These are phyloP conservation scores for Phytophthora brassicae DNA, from an alignment of 352 stramenopile species.

Conservation along the genomic window DNA sequence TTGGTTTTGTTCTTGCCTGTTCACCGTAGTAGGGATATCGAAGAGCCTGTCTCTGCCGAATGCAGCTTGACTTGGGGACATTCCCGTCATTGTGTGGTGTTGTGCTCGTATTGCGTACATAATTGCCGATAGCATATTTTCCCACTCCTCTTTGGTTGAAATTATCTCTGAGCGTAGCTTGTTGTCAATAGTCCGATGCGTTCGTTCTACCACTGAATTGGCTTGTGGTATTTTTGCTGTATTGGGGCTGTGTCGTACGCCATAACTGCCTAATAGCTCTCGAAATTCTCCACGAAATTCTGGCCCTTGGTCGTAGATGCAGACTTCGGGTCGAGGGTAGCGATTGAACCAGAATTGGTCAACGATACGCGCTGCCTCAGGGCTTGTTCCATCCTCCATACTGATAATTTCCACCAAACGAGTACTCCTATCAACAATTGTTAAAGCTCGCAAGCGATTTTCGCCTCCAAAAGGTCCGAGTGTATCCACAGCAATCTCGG, in stretches of 20 bases:
- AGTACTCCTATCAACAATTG: constrained; percentile 3
- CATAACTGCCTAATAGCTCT: constrained; percentile 5
- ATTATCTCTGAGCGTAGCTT: constrained; percentile 1
- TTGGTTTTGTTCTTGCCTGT: too few relatives aligned
- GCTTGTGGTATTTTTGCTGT: constrained; percentile 6
- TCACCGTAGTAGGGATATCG: constrained; percentile 87
- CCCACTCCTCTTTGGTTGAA: background rate
- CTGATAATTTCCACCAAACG: background rate
- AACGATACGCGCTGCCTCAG: constrained; percentile 4
- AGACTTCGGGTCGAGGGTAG: background rate
- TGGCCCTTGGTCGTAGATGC: constrained; percentile 6
- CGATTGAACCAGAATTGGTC: constrained; percentile 9
- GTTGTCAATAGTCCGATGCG: background rate
- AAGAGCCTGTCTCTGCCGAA: constrained; percentile 13
- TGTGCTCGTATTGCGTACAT: background rate
- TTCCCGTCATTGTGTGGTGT: background rate
- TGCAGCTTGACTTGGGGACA: constrained; percentile 3
- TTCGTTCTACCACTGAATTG: background rate
- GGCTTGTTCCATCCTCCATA: background rate
- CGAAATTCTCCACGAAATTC: background rate
- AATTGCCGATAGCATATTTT: constrained; percentile 5
- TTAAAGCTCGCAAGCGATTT: background rate
- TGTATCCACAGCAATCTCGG: constrained; percentile 3
- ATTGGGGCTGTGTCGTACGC: background rate
- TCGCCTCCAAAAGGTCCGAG: background rate